phyloP scores from a whole-genome alignment of 805 yeast genomes.

The Metschnikowia bowlesiae region DNA sequence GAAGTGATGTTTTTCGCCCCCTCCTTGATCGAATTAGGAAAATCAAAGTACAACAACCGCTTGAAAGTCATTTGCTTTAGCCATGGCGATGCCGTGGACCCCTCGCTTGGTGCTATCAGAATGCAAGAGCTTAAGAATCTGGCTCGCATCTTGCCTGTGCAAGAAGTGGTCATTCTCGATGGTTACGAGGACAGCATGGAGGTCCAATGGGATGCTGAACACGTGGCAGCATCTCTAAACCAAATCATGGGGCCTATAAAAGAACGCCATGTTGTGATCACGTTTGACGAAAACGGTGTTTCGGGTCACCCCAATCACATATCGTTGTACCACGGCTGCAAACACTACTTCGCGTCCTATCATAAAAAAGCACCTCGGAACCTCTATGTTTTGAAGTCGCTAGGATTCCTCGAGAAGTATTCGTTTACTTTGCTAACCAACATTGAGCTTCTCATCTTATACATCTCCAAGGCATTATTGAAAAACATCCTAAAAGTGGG shows the following conservation, averaged over 20 bases:
- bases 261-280: constrained; percentile 41
- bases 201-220: constrained; percentile 53
- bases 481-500: constrained; percentile 30
- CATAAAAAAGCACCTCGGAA: constrained; percentile 6
- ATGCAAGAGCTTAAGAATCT: constrained; percentile 54
- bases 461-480: constrained; percentile 29
- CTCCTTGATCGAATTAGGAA: constrained; percentile 49
- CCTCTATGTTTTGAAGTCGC: constrained; percentile 31
- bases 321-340: constrained; percentile 52
- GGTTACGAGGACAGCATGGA: constrained; percentile 61
- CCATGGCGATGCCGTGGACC: constrained; percentile 61
- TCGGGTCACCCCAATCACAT: constrained; percentile 87
- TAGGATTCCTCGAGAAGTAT: constrained; percentile 45
- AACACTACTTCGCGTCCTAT: constrained; percentile 24
- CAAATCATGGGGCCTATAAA: constrained; percentile 19
- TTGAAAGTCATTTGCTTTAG: constrained; percentile 68
- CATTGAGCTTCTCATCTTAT: constrained; percentile 35
- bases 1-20: constrained; percentile 98
- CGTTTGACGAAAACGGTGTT: constrained; percentile 81
- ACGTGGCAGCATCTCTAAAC: constrained; percentile 37
- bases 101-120: constrained; percentile 66
- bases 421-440: constrained; percentile 43
- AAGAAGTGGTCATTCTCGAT: constrained; percentile 45
- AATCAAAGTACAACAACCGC: constrained; percentile 44
- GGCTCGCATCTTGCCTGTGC: constrained; percentile 51